Conservation (phyloP, 2,329 filamentous ascomycete genomes). For the Monosporascus ibericus region DNA sequence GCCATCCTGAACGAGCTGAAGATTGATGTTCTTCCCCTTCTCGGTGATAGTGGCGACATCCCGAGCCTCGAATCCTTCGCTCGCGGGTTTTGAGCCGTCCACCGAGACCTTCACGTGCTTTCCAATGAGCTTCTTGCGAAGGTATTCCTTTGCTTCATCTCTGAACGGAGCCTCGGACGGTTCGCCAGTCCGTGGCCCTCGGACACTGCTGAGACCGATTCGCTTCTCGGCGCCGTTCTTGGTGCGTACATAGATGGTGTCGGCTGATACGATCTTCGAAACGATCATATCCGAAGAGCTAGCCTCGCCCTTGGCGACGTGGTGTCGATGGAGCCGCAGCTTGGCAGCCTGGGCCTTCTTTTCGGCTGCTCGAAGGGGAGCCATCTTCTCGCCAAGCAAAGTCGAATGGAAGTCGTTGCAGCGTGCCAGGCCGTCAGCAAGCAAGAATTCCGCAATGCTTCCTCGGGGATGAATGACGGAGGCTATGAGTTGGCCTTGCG, state of each 20-base stretch:
- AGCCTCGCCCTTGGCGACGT: slow-evolving; percentile 63
- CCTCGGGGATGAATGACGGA: slow-evolving; percentile 82
- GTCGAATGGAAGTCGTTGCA: slow-evolving; percentile 97
- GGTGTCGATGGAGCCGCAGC: slow-evolving; percentile 74
- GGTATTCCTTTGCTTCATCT: slow-evolving; percentile 91
- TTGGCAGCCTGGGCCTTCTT: slow-evolving; percentile 73
- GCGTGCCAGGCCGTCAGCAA: slow-evolving; percentile 82
- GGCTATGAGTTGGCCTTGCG: slow-evolving; percentile 87
- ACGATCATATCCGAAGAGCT: slow-evolving; percentile 75
- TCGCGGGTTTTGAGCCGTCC: slow-evolving; percentile 85
- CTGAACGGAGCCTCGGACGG: slow-evolving; percentile 81
- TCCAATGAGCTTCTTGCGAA: slow-evolving; percentile 89
- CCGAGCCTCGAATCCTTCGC: slow-evolving; percentile 85
- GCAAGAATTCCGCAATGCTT: slow-evolving; percentile 85
- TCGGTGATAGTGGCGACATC: slow-evolving; percentile 86
- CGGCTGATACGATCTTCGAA: slow-evolving; percentile 77
- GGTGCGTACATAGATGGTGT: slow-evolving; percentile 80
- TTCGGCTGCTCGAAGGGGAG: slow-evolving; percentile 75
- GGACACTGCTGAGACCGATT: slow-evolving; percentile 85
- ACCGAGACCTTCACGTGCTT: slow-evolving; percentile 89
- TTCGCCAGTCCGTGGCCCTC: slow-evolving; percentile 86
- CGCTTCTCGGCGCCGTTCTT: slow-evolving; percentile 83
- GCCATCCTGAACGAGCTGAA: slow-evolving; percentile 83
- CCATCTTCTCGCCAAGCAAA: slow-evolving; percentile 85
- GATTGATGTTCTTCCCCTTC: slow-evolving; percentile 80